Base-by-base conservation (phyloP, 169 alveolate species). In the Plasmodium gonderi region DNA sequence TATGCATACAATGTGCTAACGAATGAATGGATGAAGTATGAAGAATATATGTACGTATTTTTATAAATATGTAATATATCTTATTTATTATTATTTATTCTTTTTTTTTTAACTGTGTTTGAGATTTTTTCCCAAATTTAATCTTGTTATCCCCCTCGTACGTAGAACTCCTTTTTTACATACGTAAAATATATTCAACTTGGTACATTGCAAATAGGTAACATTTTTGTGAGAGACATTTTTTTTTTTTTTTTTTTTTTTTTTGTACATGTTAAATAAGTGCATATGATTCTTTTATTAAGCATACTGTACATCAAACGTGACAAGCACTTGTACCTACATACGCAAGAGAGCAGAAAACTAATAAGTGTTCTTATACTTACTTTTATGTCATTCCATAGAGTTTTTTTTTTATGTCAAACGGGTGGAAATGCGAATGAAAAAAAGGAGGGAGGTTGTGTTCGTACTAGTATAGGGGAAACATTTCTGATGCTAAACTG, bases 61-160 rank as follows among this genome's bases (percentile, higher is more conserved):
- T 6, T 2, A 54, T 54, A 54, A 17, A 20, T 1, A 5, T 60
- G 26, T 23, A 23, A 29, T 23, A 23, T 23, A 12, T 36, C 9
- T 23, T n/a, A 60, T 36, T 60, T 11, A 60, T 29, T 60, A 20
- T 12, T 60, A 60, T 36, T 60, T 60, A 60, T 51, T 14, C 20
- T n/a, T 60, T 20, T 20, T 60, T 60, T 60, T 60, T 60, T 29
- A 9, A 60, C 36, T 20, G 33, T 36, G 72, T 60, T 60, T 60
- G 72, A 60, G 72, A 60, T n/a, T 23, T 60, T 60, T 60, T 60
- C 72, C 17, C 72, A 60, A 60, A 60, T 60, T 60, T 23, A 60
- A 60, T 8, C 72, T 12, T 23, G n/a, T n/a, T n/a, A n/a, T n/a
- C n/a, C n/a, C 38, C 72, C 26, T 36, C 72, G 72, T 23, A 29